Conservation (phyloP, 2,329 filamentous ascomycete genomes). For the Aspergillus quadricinctus region DNA sequence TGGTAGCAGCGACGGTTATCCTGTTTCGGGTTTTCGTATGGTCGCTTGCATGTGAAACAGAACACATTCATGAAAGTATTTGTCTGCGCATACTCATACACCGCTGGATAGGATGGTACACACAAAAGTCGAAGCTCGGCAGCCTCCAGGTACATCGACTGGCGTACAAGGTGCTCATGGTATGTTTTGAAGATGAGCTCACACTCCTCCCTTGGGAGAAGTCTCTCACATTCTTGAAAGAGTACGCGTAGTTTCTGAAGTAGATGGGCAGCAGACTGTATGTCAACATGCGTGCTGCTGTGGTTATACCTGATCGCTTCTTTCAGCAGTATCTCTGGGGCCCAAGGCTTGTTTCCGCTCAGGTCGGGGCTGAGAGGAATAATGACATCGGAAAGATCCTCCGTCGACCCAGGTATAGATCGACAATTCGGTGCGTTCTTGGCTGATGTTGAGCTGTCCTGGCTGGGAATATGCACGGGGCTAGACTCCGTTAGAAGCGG, state of each 20-base stretch:
- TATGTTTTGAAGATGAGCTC: slow-evolving; percentile 55
- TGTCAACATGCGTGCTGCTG: slow-evolving; percentile 34
- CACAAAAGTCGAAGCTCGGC: slow-evolving; percentile 53
- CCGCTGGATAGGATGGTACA: slow-evolving; percentile 52
- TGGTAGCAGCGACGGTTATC: slow-evolving; percentile 50
- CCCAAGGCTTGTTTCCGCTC: slow-evolving; percentile 36
- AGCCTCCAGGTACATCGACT: slow-evolving; percentile 45
- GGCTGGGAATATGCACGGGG: slow-evolving; percentile 17
- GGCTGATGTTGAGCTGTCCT: slow-evolving; percentile 4
- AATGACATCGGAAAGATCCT: slow-evolving; percentile 19
- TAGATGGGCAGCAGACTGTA: slow-evolving; percentile 39
- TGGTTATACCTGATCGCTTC: slow-evolving; percentile 40
- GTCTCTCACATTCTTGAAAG: slow-evolving; percentile 34
- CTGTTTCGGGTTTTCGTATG: slow-evolving; percentile 48
- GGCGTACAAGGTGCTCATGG: slow-evolving; percentile 50
- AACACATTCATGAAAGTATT: slow-evolving; percentile 52
- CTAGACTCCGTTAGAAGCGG: slow-evolving; percentile 34
- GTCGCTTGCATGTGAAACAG: slow-evolving; percentile 55
- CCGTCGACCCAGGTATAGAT: slow-evolving; percentile 9
- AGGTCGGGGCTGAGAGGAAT: slow-evolving; percentile 31
- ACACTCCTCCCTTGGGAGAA: slow-evolving; percentile 44
- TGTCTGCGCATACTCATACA: slow-evolving; percentile 54
- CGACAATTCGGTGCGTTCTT: slow-evolving; percentile 2
- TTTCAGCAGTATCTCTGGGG: slow-evolving; percentile 33
- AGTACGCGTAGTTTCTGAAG: slow-evolving; percentile 38